phyloP scores from a whole-genome alignment of 805 yeast genomes.

The Citeromyces matritensis region DNA sequence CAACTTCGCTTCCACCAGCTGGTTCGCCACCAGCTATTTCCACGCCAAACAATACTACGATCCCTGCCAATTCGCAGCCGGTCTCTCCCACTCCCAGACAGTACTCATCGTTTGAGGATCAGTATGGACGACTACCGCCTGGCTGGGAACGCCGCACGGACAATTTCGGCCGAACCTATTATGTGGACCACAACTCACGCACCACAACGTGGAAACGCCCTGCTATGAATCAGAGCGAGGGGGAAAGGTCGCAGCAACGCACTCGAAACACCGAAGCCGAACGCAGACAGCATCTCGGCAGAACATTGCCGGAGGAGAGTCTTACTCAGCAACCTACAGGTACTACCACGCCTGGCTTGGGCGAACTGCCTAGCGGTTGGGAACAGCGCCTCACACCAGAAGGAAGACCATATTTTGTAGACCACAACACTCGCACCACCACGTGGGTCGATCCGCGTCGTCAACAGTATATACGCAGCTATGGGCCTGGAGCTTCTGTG shows the following conservation, averaged over 20 bases:
- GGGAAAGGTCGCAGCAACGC: constrained; percentile 45
- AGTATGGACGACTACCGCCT: constrained; percentile 88
- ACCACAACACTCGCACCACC: constrained; percentile 98
- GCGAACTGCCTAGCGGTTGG: constrained; percentile 98
- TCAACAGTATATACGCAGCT: constrained; percentile 94
- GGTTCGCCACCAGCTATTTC: constrained; percentile 7
- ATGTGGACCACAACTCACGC: constrained; percentile 94
- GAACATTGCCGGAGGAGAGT: constrained; percentile 69
- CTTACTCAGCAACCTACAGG: constrained; percentile 56
- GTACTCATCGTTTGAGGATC: constrained; percentile 92
- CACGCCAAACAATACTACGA: constrained; percentile 4
- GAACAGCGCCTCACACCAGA: constrained; percentile 97
- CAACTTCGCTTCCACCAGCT: constrained; percentile 9
- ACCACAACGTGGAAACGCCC: constrained; percentile 99
- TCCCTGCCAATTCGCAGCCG: background rate
- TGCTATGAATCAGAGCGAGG: constrained; percentile 63
- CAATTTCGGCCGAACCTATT: constrained; percentile 92
- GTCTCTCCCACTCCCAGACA: constrained; percentile 28
- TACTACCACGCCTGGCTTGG: constrained; percentile 88
- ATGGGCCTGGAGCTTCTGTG: constrained; percentile 81
- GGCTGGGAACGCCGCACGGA: constrained; percentile 99
- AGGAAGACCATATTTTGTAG: constrained; percentile 96
- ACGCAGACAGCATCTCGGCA: constrained; percentile 77
- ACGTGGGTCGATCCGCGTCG: constrained; percentile 99
- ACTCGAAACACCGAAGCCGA: constrained; percentile 70